Evolutionary conservation across 2,329 filamentous ascomycete genomes (phyloP).

Genomic region (Xylariaceae sp.): DNA sequence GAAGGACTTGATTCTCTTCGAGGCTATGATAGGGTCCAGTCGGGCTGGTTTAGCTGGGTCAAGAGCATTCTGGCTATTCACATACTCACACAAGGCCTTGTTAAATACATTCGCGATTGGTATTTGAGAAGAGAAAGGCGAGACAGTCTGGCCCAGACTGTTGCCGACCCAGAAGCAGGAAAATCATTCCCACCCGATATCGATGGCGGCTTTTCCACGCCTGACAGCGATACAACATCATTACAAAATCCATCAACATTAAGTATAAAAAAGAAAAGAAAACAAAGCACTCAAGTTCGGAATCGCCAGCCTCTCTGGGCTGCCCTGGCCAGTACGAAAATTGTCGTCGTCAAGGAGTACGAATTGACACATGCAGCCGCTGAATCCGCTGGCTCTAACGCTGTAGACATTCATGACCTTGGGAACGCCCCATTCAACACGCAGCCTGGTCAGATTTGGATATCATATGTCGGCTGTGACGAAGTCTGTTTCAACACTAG

Average conservation of each 20-base stretch:
- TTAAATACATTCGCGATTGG: slow-evolving; percentile 69
- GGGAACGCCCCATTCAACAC: slow-evolving; percentile 71
- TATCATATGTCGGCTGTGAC: slow-evolving; percentile 74
- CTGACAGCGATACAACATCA: slow-evolving; percentile 52
- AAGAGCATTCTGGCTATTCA: slow-evolving; percentile 70
- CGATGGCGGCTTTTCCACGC: slow-evolving; percentile 49
- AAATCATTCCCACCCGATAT: slow-evolving; percentile 44
- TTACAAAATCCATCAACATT: slow-evolving; percentile 54
- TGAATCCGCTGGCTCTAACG: slow-evolving; percentile 71
- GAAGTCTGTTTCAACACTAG: slow-evolving; percentile 76
- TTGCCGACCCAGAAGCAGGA: slow-evolving; percentile 62
- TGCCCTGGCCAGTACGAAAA: slow-evolving; percentile 91
- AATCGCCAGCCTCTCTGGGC: slow-evolving; percentile 93
- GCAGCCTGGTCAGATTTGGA: slow-evolving; percentile 73
- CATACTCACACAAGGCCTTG: slow-evolving; percentile 70
- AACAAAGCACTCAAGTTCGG: slow-evolving; percentile 86
- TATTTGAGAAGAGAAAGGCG: slow-evolving; percentile 60
- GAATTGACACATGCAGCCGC: slow-evolving; percentile 75
- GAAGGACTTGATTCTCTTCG: slow-evolving; percentile 39
- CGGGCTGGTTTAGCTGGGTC: slow-evolving; percentile 61
- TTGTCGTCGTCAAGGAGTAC: slow-evolving; percentile 90
- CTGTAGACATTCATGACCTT: slow-evolving; percentile 73
- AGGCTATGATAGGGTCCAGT: slow-evolving; percentile 52
- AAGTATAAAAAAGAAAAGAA: slow-evolving; percentile 78
- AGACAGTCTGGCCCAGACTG: slow-evolving; percentile 46